A percentile compares a stretch with the other conserved stretches of the same genome.
Evolutionary conservation across 2,329 filamentous ascomycete genomes (phyloP).

Genomic region (Alternaria sp.): DNA sequence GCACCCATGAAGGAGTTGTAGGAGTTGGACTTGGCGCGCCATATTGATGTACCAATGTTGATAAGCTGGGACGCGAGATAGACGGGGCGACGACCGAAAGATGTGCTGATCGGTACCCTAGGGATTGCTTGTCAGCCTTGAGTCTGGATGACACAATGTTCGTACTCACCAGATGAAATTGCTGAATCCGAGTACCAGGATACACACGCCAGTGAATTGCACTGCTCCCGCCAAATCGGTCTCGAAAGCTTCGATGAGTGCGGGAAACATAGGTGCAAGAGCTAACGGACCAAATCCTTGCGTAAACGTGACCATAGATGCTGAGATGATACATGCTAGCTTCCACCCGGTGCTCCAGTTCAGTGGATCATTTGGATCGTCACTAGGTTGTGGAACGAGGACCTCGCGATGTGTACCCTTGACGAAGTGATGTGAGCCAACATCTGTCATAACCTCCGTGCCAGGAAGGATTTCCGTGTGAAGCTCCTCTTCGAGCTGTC

Average conservation of each 20-base stretch:
- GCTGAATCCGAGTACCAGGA: slow-evolving; percentile 66
- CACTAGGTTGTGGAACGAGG: slow-evolving; percentile 64
- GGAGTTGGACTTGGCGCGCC: slow-evolving; percentile 65
- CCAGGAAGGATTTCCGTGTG: slow-evolving; percentile 64
- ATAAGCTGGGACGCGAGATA: slow-evolving; percentile 62
- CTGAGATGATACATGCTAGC: slow-evolving; percentile 57
- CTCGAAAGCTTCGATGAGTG: slow-evolving; percentile 65
- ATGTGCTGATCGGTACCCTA: slow-evolving; percentile 65
- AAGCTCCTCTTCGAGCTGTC: slow-evolving; percentile 62
- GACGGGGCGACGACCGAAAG: slow-evolving; percentile 65
- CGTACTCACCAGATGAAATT: slow-evolving; percentile 65
- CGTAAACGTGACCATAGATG: slow-evolving; percentile 60
- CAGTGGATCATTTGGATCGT: slow-evolving; percentile 61
- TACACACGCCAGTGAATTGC: slow-evolving; percentile 66
- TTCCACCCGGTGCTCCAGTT: slow-evolving; percentile 63
- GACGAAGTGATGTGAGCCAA: slow-evolving; percentile 71
- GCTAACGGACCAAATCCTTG: slow-evolving; percentile 66
- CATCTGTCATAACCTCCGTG: slow-evolving; percentile 69
- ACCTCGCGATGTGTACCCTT: slow-evolving; percentile 59
- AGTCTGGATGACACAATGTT: background rate
- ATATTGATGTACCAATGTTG: slow-evolving; percentile 63
- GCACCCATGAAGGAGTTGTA: slow-evolving; percentile 72
- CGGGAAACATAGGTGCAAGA: slow-evolving; percentile 67
- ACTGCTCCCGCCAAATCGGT: slow-evolving; percentile 63
- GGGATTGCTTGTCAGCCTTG: slow-evolving; percentile 2